Conservation (phyloP, 495 filamentous ascomycete species). For the Hamigera avellanea region DNA sequence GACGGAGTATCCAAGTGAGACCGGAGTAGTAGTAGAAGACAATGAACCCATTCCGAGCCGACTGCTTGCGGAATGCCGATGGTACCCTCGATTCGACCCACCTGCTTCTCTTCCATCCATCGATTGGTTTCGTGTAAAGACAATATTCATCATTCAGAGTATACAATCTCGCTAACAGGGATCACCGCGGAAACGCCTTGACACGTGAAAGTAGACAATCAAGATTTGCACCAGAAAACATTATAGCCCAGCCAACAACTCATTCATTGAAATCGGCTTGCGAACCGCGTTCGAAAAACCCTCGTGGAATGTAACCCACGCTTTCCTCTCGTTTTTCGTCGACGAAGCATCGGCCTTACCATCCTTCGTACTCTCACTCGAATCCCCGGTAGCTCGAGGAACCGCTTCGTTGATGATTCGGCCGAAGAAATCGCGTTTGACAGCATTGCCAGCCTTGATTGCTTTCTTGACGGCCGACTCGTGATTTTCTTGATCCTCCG, state of each 20-base stretch:
- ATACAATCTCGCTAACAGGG: too few relatives aligned
- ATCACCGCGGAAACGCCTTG: too few relatives aligned
- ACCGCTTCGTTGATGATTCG: conserved; percentile 44
- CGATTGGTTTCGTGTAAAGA: too few relatives aligned
- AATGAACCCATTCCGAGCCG: too few relatives aligned
- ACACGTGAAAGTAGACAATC: too few relatives aligned
- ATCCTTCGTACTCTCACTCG: conserved; percentile 22
- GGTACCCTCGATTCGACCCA: too few relatives aligned
- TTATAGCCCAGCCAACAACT: conserved; percentile 52
- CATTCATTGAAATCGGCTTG: conserved; percentile 79
- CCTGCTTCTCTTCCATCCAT: too few relatives aligned
- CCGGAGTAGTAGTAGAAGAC: too few relatives aligned
- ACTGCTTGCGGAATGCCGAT: too few relatives aligned
- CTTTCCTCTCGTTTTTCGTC: conserved; percentile 41
- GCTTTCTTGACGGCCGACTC: conserved; percentile 12
- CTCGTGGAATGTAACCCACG: conserved; percentile 93
- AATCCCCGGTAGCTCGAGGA: conserved; percentile 18
- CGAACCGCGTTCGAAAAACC: conserved; percentile 94
- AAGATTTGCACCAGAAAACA: too few relatives aligned
- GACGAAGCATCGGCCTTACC: conserved; percentile 1
- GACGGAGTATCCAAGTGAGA: too few relatives aligned
- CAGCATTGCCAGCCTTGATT: conserved; percentile 17
- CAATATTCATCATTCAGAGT: too few relatives aligned
- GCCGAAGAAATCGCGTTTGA: conserved; percentile 89
- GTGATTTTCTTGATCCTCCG: conserved; percentile 24